Evolutionary conservation across 176 grass and related monocot species (phyloP), one percentile per base, ranked within the genome.

Genomic region (Phyllostachys edulis): DNA sequence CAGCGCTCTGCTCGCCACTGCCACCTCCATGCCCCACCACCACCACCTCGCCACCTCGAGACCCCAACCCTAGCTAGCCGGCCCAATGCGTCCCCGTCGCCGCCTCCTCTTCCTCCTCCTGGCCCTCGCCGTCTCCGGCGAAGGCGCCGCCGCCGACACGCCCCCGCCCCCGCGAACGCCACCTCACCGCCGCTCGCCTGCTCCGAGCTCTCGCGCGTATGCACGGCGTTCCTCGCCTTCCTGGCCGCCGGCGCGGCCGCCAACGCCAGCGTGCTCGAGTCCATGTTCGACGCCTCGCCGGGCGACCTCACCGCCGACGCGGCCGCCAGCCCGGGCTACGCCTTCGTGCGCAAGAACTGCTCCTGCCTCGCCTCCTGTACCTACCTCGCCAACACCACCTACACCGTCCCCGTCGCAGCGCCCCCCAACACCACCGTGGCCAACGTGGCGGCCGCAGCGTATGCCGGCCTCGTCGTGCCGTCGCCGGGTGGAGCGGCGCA

Each of bases 291-390:
- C 64, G 80, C 89, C 17, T 61, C 89, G n/a, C 77, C 91, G 5
- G 85, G 24, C 13, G 96, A 99, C 93, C 10, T 99, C 85, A 95
- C 91, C 9, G 82, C 91, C 77, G 96, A 99, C 80, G 85, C 87
- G 9, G 85, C 69, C 74, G 77, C 91, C 89, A 98, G 88, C 81
- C 96, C 93, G 10, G 93, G 93, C 12, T 96, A 90, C 85, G 91
- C 89, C 37, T 99, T 99, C 84, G 77, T 99, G 55, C 91, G 91
- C 26, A 99, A 99, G 93, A 99, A 99, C 93, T 99, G 96, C 83
- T 96, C 96, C 45, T 99, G 96, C 88, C 74, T 96, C 72, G 87
- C 87, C 60, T 82, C 86, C 16, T 87, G 89, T 75, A 89, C 90
- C 81, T 99, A 96, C 85, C 88, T 99, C 68, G 87, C 89, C 62